Evolutionary conservation across 2,329 filamentous ascomycete genomes (phyloP), one percentile per base, ranked within the genome.

Genomic region (Fusarium sp.): DNA sequence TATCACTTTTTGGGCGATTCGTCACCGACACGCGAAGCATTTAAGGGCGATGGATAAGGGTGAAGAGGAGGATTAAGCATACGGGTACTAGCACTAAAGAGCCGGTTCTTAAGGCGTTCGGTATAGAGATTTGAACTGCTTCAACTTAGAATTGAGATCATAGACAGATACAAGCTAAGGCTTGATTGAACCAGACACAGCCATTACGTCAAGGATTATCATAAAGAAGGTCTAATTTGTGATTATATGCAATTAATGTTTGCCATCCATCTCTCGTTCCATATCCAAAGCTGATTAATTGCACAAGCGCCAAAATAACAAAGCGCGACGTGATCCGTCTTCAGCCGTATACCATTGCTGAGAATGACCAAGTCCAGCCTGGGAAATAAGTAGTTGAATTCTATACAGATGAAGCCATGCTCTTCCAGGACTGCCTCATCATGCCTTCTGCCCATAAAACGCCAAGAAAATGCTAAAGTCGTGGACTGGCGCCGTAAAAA

Each of bases 1-100:
- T 0, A 87, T 94, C 40, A 92, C 90, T 55, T 78, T 97, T 30
- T 92, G 87, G 85, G 88, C 90, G 28, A 93, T 95, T 58, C 83
- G 84, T 56, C 84, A 88, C 65, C 88, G 91, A 77, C 81, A 83
- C 57, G 70, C 72, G 20, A 74, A 80, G 58, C 77, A 80, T 54
- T 59, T 80, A 20, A 81, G 74, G 64, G 82, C 82, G 56, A 76
- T 71, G n/a, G 76, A 77, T 32, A 80, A 80, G 63, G 77, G 76
- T 3, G 77, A 78, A 6, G 78, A 84, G 54, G 82, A 84, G 54
- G 78, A 81, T 48, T 80, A 70, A 55, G 28, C 23, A 27, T 28
- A 20, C 13, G 8, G 13, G 16, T 9, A 53, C 13, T 41, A 20
- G 20, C 28, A 30, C n/a, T 21, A 12, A n/a, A 20, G 43, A 46